Conservation (phyloP, 345 rosid genomes). For the Linum tenue region DNA sequence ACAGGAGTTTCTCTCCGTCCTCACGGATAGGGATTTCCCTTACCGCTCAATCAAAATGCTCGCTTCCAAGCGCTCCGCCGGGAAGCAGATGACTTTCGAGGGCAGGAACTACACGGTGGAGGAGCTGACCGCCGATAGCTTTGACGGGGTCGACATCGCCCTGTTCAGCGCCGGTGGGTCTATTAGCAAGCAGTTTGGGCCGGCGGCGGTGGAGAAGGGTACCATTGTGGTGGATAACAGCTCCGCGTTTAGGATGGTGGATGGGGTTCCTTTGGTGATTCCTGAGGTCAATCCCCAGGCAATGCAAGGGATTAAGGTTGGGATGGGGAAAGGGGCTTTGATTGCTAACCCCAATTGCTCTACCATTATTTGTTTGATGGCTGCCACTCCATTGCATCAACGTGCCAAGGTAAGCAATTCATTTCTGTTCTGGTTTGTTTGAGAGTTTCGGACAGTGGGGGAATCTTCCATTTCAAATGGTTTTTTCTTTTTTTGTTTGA, state of each 20-base stretch:
- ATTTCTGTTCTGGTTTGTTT: neutral
- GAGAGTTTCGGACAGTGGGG: neutral
- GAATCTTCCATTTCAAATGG: neutral
- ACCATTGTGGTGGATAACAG: slow-evolving; percentile 84
- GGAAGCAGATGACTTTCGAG: slow-evolving; percentile 55
- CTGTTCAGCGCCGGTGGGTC: slow-evolving; percentile 93
- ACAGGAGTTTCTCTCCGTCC: slow-evolving; percentile 80
- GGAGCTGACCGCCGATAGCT: slow-evolving; percentile 75
- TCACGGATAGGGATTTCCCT: slow-evolving; percentile 80
- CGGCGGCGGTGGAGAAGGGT: slow-evolving; percentile 68
- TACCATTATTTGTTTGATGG: slow-evolving; percentile 96
- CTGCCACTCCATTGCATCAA: slow-evolving; percentile 90
- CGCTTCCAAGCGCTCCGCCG: slow-evolving; percentile 93
- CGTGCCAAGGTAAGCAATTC: slow-evolving; percentile 50
- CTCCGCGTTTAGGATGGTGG: slow-evolving; percentile 88
- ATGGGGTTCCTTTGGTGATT: slow-evolving; percentile 75
- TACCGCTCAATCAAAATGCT: slow-evolving; percentile 87
- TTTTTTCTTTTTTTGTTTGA: neutral
- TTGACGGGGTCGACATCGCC: slow-evolving; percentile 74
- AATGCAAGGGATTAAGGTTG: slow-evolving; percentile 58
- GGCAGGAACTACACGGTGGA: slow-evolving; percentile 53
- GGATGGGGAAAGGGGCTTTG: slow-evolving; percentile 73
- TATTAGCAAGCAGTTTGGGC: slow-evolving; percentile 79
- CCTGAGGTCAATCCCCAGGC: slow-evolving; percentile 98
- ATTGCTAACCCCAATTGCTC: slow-evolving; percentile 96